Conservation (phyloP, 2,329 filamentous ascomycete species). For the Coniochaeta sp. region DNA sequence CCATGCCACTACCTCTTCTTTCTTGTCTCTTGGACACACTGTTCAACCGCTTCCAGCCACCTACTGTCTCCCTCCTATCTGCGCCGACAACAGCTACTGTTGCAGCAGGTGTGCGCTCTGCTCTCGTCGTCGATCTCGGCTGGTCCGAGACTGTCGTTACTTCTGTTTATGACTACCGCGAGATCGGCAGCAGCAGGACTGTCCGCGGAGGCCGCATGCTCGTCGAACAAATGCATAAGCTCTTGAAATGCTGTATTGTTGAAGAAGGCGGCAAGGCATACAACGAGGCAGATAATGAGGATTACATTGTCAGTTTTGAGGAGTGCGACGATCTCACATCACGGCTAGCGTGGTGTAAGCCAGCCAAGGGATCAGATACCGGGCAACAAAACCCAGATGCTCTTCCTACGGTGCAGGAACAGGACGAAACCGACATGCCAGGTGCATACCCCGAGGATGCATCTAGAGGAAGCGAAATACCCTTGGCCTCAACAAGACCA, state of each 20-base stretch:
- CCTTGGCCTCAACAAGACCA: slow-evolving; percentile 36
- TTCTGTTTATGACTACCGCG: slow-evolving; percentile 83
- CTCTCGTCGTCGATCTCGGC: slow-evolving; percentile 79
- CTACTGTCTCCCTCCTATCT: slow-evolving; percentile 74
- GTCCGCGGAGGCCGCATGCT: slow-evolving; percentile 68
- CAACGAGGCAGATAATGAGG: slow-evolving; percentile 12
- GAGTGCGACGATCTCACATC: slow-evolving; percentile 74
- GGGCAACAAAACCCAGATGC: slow-evolving; percentile 21
- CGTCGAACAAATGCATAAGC: slow-evolving; percentile 58
- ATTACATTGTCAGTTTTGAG: slow-evolving; percentile 54
- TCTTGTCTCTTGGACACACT: slow-evolving; percentile 69
- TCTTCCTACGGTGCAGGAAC: slow-evolving; percentile 47
- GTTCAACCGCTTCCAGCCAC: slow-evolving; percentile 73
- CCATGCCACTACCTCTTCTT: slow-evolving; percentile 69
- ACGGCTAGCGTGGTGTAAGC: slow-evolving; percentile 71
- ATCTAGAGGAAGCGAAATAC: slow-evolving; percentile 29
- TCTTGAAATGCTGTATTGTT: slow-evolving; percentile 38
- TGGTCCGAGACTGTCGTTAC: slow-evolving; percentile 88
- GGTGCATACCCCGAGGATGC: slow-evolving; percentile 12
- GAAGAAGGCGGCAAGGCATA: slow-evolving; percentile 17
- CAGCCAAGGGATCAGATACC: slow-evolving; percentile 21
- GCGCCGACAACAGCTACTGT: slow-evolving; percentile 66
- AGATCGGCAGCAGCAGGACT: slow-evolving; percentile 63
- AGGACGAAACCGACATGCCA: slow-evolving; percentile 38
- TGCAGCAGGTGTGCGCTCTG: slow-evolving; percentile 78